Conservation (phyloP, 768 basidiomycete species). For the Trametes villosa region DNA sequence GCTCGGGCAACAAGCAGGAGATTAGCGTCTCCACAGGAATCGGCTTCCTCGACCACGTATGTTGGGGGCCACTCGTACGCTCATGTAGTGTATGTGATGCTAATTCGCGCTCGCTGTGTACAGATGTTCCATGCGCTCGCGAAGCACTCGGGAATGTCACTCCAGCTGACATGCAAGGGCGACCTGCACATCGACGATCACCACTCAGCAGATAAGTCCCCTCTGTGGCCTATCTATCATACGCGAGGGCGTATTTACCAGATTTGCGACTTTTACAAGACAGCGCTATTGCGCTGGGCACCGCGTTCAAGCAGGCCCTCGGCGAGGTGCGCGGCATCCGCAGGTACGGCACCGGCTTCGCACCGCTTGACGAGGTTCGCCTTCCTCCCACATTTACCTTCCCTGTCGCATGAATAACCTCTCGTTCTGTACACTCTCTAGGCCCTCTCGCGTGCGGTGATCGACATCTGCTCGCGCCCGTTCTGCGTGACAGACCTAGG, state of each 20-base stretch:
- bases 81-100: not conserved
- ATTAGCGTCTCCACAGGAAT: conserved; percentile 94
- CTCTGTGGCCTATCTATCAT: conserved; percentile 13
- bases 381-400: not conserved
- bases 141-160: conserved; percentile 94
- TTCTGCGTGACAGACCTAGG: conserved; percentile 93
- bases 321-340: conserved; percentile 94
- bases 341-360: conserved; percentile 95
- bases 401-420: too few species aligned
- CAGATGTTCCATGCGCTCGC: conserved; percentile 99
- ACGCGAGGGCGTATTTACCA: conserved; percentile 12
- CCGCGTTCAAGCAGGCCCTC: conserved; percentile 92
- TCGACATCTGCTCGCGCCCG: conserved; percentile 97
- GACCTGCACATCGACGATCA: conserved; percentile 99
- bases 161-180: conserved; percentile 89
- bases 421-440: conserved; percentile 35
- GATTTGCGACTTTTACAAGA: conserved; percentile 69
- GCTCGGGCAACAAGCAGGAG: conserved; percentile 60
- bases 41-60: conserved; percentile 97
- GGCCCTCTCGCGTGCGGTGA: conserved; percentile 95
- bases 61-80: conserved; percentile 27
- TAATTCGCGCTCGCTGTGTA: not conserved
- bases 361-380: conserved; percentile 92
- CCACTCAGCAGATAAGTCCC: conserved; percentile 92
- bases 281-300: conserved; percentile 83